Conservation (phyloP, 495 filamentous ascomycete species). For the Lasiosphaeris hirsuta region DNA sequence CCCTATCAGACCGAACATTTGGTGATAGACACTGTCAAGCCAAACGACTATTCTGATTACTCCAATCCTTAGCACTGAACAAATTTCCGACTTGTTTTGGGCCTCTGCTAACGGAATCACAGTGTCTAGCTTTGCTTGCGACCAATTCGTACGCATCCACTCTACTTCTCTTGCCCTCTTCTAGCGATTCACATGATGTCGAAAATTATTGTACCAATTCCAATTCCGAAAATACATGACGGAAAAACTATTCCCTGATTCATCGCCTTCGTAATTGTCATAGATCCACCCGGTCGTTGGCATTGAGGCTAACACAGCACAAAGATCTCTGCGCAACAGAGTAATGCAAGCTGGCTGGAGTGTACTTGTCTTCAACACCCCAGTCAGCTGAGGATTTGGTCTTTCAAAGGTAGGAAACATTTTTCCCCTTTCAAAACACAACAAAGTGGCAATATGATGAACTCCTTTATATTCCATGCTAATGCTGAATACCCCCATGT, state of each 20-base stretch:
- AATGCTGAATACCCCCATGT: conserved; percentile 75
- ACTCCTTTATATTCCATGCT: conserved; percentile 77
- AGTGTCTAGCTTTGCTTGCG: conserved; percentile 13
- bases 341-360: too few species aligned
- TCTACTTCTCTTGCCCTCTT: background rate
- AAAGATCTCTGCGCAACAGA: too few species aligned
- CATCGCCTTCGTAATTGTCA: background rate
- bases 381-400: too few species aligned
- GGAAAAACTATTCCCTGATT: conserved; percentile 26
- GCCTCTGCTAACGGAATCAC: conserved; percentile 17
- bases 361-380: too few species aligned
- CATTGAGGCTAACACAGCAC: too few species aligned
- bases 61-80: conserved; percentile 1
- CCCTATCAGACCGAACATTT: conserved; percentile 79
- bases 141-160: background rate
- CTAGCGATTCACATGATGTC: conserved; percentile 21
- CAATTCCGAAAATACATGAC: conserved; percentile 56
- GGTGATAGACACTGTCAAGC: conserved; percentile 89
- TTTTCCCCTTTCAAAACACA: conserved; percentile 18
- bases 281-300: too few species aligned
- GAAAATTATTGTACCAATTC: conserved; percentile 64
- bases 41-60: conserved; percentile 82
- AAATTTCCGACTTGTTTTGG: conserved; percentile 6
- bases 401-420: conserved; percentile 22
- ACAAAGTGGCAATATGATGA: conserved; percentile 25